Evolutionary conservation across 495 filamentous ascomycete species (phyloP), one percentile per base, ranked within the genome.

Genomic region (Copromyces sp.): DNA sequence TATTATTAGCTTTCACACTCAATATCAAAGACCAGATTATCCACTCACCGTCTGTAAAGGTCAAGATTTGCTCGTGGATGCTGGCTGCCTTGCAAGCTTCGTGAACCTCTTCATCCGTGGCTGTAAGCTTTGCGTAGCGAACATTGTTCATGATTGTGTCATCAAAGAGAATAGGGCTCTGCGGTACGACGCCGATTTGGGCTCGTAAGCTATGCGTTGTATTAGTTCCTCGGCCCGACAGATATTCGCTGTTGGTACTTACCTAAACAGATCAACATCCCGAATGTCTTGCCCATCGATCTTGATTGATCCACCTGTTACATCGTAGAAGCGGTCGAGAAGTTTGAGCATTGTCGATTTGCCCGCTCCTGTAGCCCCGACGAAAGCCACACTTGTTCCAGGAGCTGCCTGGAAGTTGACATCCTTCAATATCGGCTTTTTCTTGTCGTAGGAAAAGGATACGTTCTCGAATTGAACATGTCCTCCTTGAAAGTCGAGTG

Each of bases 161-260:
- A 78, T 98, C 97, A 86, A 98, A 98, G 40, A 98, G 85, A 3
- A 96, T 88, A 2, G 93, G 97, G 77, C 97, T 94, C 80, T 98
- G 95, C 6, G 95, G 95, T 41, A 98, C 95, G 70, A 98, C 86
- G 4, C 91, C 91, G 68, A 94, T 88, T 53, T 85, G 84, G 9
- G 87, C 85, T 20, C 91, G 86, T 32, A 95, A 82, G 76, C 91
- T 93, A 73, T 77, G 38, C 39, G 20, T 17, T 20, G 24, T 41
- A 45, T 78, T 76, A 76, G 73, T 44, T 32, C 14, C 24, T 65
- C 14, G 29, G 53, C 32, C 9, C 37, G 65, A 4, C 9, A 69
- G n/a, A 29, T 37, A 37, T 37, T 37, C 14, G 6, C n/a, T 29
- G 16, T 24, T 17, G 70, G 24, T 40, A 74, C 80, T 73, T 79